A percentile compares a stretch with the other conserved stretches of the same genome.
These are phyloP conservation scores for Byssothecium circinans DNA, from an alignment of 2,329 filamentous ascomycete species.

Conservation along the genomic window DNA sequence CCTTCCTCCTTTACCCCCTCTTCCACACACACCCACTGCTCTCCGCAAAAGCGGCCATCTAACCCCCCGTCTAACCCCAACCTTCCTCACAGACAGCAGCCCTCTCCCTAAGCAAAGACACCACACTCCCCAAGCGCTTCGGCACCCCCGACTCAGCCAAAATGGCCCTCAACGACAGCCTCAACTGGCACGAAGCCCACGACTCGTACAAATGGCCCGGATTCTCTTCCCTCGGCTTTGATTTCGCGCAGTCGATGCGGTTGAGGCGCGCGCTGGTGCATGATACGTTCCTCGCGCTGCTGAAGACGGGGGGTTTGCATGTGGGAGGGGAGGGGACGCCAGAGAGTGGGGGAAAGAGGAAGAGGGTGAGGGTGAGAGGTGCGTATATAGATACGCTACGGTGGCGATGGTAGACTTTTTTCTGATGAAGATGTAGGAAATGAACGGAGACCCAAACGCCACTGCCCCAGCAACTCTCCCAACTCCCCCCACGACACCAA, in stretches of 20 bases:
- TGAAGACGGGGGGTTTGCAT: slow-evolving; percentile 9
- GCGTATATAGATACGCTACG: neutral
- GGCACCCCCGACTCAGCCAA: slow-evolving; percentile 11
- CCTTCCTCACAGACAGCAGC: no score
- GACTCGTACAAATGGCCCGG: slow-evolving; percentile 20
- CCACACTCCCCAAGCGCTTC: slow-evolving; percentile 1
- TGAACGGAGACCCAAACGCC: slow-evolving; percentile 5
- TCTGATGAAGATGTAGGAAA: neutral
- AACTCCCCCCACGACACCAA: slow-evolving; percentile 1
- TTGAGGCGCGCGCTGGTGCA: slow-evolving; percentile 17
- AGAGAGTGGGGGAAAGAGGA: neutral
- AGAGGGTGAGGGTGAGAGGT: neutral
- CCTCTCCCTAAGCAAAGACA: slow-evolving; percentile 1
- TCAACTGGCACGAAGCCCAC: slow-evolving; percentile 21
- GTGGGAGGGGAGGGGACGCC: slow-evolving; percentile 1
- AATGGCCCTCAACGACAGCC: slow-evolving; percentile 12
- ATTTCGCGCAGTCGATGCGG: slow-evolving; percentile 20
- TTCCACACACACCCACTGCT: no score
- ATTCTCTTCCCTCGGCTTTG: slow-evolving; percentile 12
- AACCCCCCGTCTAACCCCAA: no score
- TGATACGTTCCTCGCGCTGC: slow-evolving; percentile 16
- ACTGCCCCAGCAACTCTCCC: slow-evolving; percentile 1
- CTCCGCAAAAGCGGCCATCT: no score
- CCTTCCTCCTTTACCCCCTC: no score
- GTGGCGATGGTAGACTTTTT: no score